Percentiles rank a stretch among this genome's conserved stretches.
Evolutionary conservation across 179 eudicot genomes (phyloP).

Genomic region (Sideroxylon spinosum): DNA sequence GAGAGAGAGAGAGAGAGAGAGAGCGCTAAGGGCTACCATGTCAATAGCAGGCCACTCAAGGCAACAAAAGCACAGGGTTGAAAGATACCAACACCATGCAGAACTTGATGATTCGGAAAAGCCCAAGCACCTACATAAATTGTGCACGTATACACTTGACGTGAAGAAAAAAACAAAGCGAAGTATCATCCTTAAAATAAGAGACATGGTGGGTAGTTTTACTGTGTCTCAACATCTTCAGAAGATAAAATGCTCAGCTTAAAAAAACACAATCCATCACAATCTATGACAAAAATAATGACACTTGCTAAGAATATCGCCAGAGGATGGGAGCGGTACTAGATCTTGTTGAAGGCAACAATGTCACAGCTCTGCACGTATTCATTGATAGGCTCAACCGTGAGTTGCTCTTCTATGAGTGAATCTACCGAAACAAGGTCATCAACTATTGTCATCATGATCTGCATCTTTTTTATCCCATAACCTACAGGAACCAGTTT

Average conservation of each 20-base stretch:
- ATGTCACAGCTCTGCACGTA: constrained; percentile 94
- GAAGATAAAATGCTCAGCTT: background rate
- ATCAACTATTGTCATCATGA: constrained; percentile 87
- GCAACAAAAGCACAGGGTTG: too few species aligned
- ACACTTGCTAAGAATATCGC: background rate
- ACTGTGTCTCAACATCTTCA: background rate
- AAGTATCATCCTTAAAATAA: too few species aligned
- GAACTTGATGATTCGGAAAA: too few species aligned
- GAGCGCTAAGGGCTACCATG: too few species aligned
- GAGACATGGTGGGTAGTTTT: background rate
- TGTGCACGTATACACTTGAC: too few species aligned
- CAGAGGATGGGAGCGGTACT: background rate
- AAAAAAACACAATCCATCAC: background rate
- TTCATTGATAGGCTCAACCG: constrained; percentile 73
- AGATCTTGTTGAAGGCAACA: constrained; percentile 93
- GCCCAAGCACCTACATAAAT: too few species aligned
- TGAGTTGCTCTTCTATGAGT: constrained; percentile 69
- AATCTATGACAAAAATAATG: background rate
- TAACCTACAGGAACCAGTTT: constrained; percentile 88
- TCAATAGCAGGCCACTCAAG: too few species aligned
- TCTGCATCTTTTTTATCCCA: constrained; percentile 84
- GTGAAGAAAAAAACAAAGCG: too few species aligned
- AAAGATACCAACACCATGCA: too few species aligned
- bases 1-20: too few species aligned
- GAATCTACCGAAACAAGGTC: constrained; percentile 88